Base-by-base conservation (phyloP, 2,329 filamentous ascomycete species). In the Ceratocystis colombiana region DNA sequence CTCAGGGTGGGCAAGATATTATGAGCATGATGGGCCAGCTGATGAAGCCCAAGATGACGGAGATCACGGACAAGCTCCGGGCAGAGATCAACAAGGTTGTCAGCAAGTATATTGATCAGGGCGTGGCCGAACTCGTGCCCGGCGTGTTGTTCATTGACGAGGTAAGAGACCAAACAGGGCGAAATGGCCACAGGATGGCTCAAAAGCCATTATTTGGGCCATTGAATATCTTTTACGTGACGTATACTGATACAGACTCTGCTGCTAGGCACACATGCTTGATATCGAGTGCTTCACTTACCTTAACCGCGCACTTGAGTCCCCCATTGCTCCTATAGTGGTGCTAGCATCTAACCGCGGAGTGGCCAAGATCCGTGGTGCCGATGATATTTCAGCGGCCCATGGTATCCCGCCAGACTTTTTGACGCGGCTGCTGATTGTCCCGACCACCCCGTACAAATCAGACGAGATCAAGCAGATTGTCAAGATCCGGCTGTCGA, bases 11-110 rank as follows among this genome's bases (percentile, higher is more conserved):
- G 57, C 94, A 99, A 80, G 94, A 99, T 76, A 96, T 99, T 71
- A 97, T 99, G 92, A 96, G 92, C 79, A 97, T 99, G 94, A 97
- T 99, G 93, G 94, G 94, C 72, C 94, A 99, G 77, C 79, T 99
- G 73, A 96, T 97, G 91, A 97, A 97, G 83, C 94, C 94, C 69
- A 95, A 95, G 80, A 96, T 96, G 86, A 99, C 94, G 5, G 94
- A 99, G 76, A 97, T 99, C 73, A 99, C 94, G 37, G 94, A 99
- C 77, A 99, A 99, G 80, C 80, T 99, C 73, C 85, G 94, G 68
- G 81, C 84, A 66, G 94, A 99, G 79, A 97, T 99, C 79, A 96
- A 99, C 84, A 97, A 97, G 79, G 93, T 99, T 37, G 94, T 99
- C 71, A 96, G 91, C 82, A 91, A 93, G 76, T 99, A 97, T 78